Evolutionary conservation across 495 filamentous ascomycete species (phyloP).

Genomic region (Hyphodiscus hymeniophilus): DNA sequence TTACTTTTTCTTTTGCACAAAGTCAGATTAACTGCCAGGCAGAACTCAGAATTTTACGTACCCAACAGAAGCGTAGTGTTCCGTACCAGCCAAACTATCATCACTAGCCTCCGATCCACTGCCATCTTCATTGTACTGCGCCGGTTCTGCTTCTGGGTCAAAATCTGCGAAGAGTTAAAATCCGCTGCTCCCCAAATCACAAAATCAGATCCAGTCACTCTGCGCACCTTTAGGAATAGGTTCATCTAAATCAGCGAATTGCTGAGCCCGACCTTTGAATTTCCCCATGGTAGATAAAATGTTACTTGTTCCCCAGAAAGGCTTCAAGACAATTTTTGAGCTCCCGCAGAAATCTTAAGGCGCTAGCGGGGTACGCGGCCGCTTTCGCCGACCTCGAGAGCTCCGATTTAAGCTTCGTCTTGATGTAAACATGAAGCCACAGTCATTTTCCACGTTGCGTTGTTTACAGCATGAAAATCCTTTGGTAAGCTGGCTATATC

Average conservation of each 20-base stretch:
- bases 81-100: conserved; percentile 50
- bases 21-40: conserved; percentile 10
- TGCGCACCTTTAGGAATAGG: conserved; percentile 50
- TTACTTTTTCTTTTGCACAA: conserved; percentile 62
- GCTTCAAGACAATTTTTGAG: conserved; percentile 11
- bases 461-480: conserved; percentile 83
- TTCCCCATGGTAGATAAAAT: conserved; percentile 22
- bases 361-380: conserved; percentile 14
- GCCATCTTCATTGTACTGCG: conserved; percentile 30
- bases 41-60: conserved; percentile 29
- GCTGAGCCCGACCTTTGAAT: conserved; percentile 43
- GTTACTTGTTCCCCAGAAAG: conserved; percentile 4
- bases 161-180: conserved; percentile 50
- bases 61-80: conserved; percentile 82
- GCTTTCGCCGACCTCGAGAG: background rate
- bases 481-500: conserved; percentile 44
- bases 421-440: conserved; percentile 38
- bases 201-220: background rate
- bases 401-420: conserved; percentile 1
- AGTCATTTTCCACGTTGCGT: conserved; percentile 57
- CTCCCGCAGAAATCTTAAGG: conserved; percentile 7
- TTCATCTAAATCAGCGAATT: conserved; percentile 57
- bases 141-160: conserved; percentile 61
- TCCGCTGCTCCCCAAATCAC: background rate
- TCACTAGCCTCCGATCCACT: conserved; percentile 48